A percentile compares a stretch with the other conserved stretches of the same genome.
These are phyloP conservation scores for Collybia nuda DNA, from an alignment of 768 basidiomycete genomes.

Conservation along the genomic window DNA sequence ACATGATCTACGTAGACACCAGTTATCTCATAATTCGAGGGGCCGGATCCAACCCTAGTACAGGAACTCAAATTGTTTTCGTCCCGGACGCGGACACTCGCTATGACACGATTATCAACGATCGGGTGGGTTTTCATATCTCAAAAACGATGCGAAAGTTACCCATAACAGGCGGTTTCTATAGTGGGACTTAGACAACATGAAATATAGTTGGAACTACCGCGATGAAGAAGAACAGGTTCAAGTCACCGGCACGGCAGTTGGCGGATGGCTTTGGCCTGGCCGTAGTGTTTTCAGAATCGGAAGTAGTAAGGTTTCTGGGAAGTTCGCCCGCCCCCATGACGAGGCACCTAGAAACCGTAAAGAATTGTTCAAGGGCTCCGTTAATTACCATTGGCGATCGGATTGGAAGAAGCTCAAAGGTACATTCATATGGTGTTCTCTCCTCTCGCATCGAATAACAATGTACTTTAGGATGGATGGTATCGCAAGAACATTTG, in stretches of 20 bases:
- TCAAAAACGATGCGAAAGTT: neutral
- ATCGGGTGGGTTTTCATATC: neutral
- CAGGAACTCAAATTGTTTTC: slow-evolving; percentile 5
- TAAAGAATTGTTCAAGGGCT: slow-evolving; percentile 1
- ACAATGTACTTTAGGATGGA: neutral
- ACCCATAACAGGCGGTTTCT: neutral
- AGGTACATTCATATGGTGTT: neutral
- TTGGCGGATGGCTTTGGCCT: slow-evolving; percentile 7
- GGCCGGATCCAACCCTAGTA: slow-evolving; percentile 5
- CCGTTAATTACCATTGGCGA: slow-evolving; percentile 9
- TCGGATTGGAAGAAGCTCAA: neutral
- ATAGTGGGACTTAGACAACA: slow-evolving; percentile 9
- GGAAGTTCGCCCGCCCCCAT: slow-evolving; percentile 3
- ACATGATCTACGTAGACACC: slow-evolving; percentile 2
- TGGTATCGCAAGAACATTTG: neutral
- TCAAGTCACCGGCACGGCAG: neutral
- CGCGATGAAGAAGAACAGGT: neutral
- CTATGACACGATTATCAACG: slow-evolving; percentile 8
- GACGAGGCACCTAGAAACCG: slow-evolving; percentile 7
- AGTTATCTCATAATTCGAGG: slow-evolving; percentile 7
- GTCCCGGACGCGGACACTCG: slow-evolving; percentile 5
- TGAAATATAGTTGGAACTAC: slow-evolving; percentile 5
- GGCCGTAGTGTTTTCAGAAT: slow-evolving; percentile 9
- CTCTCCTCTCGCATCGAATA: no score
- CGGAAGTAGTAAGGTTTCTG: slow-evolving; percentile 8